Base-by-base conservation (phyloP, 805 yeast genomes). In the Cyberlindnera samutprakarnensis region DNA sequence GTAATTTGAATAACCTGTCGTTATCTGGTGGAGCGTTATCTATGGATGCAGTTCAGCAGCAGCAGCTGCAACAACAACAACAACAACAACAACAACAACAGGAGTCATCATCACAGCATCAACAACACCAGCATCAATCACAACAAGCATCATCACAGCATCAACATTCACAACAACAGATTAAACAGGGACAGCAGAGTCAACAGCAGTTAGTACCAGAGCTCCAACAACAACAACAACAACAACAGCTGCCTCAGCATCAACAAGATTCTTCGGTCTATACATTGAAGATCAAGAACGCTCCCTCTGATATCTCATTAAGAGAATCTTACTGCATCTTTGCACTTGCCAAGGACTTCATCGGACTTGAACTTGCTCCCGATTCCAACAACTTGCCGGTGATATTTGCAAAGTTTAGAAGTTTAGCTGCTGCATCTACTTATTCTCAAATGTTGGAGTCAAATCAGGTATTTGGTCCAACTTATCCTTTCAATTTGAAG, bases 281-380 rank as follows among this genome's bases (percentile, higher is more conserved):
- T 30, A 47, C 54, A 10, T 43, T 75, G 27, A 64, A 60, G 38
- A 49, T 81, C 31, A 61, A 62, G 43, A 78, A 78, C 47, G 49
- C 78, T 10, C 92, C 94, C 7, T 43, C 56, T 4, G 86, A 82
- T 55, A 60, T 81, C 18, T 54, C 82, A 3, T 42, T 66, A 22
- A 68, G 92, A 52, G 94, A 82, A 53, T 77, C 83, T 3, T 63
- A 70, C 30, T 62, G 78, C 12, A 66, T 82, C 7, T 82, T 82
- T 51, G 70, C 90, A 6, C 57, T 82, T 33, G 82, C 84, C n/a
- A 57, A 64, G 39, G 85, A 78, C 43, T 78, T 78, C 28, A 41
- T 67, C 22, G 64, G 57, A 36, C 57, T 75, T 25, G 80, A 73
- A 33, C 43, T 74, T 23, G 47, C 57, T 17, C 68, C 66, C 28